These are phyloP conservation scores for Neopestalotiopsis rosae DNA, from an alignment of 2,329 filamentous ascomycete species.

Conservation along the genomic window DNA sequence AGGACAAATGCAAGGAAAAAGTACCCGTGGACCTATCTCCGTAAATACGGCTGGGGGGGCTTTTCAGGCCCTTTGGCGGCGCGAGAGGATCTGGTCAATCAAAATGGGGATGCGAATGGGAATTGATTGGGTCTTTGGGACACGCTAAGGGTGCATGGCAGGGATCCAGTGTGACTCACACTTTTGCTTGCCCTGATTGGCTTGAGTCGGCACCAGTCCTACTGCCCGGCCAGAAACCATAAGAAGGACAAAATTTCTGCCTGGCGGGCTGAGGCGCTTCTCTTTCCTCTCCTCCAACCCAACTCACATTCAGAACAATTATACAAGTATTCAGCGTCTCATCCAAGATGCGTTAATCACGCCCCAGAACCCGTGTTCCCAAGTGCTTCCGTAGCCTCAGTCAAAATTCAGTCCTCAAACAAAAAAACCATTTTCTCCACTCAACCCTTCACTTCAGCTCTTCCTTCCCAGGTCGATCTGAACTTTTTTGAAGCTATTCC, in stretches of 20 bases:
- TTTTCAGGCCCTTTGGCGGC: neutral
- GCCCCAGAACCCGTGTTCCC: conserved; percentile 41
- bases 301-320: conserved; percentile 31
- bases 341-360: conserved; percentile 65
- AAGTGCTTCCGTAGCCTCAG: conserved; percentile 43
- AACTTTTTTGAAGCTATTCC: conserved; percentile 67
- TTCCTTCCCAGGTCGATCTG: conserved; percentile 66
- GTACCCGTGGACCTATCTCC: neutral
- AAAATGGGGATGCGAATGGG: neutral
- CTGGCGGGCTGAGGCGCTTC: conserved; percentile 26
- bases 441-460: conserved; percentile 56
- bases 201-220: conserved; percentile 12
- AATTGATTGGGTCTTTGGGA: neutral
- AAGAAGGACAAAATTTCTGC: conserved; percentile 18
- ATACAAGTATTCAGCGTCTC: conserved; percentile 44
- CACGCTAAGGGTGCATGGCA: conserved; percentile 4
- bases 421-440: conserved; percentile 49
- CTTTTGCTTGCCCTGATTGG: conserved; percentile 18
- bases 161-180: conserved; percentile 17
- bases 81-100: neutral
- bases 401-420: conserved; percentile 60
- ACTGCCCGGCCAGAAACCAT: conserved; percentile 7
- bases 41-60: neutral
- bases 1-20: neutral
- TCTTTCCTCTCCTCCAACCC: conserved; percentile 33